These are phyloP conservation scores for Helianthus annuus DNA, from an alignment of 129 eudicot species.

Conservation along the genomic window HanXRQr2.0-SUNRISE NC_035445.2:75428645-75429144, in stretches of 20 bases:
- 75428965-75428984: conserved; percentile 28
- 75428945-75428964: conserved; percentile 32
- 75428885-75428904: conserved; percentile 22
- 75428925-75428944: conserved; percentile 27
- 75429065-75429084: conserved; percentile 80
- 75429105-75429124: conserved; percentile 69
- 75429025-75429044: conserved; percentile 26
- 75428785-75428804: conserved; percentile 34
- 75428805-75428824: conserved; percentile 31
- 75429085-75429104: conserved; percentile 80
- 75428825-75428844: conserved; percentile 28
- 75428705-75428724: conserved; percentile 14
- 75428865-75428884: conserved; percentile 35
- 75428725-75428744: background rate
- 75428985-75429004: conserved; percentile 26
- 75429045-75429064: conserved; percentile 50
- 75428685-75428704: background rate
- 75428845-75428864: conserved; percentile 40
- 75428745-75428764: conserved; percentile 40
- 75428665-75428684: background rate
- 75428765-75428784: conserved; percentile 36
- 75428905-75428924: conserved; percentile 25
- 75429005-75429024: conserved; percentile 23
- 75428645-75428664: too few relatives aligned
- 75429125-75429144: conserved; percentile 76